These are phyloP conservation scores for Hymenoscyphus repandus DNA, from an alignment of 2,329 filamentous ascomycete genomes.

Conservation along the genomic window DNA sequence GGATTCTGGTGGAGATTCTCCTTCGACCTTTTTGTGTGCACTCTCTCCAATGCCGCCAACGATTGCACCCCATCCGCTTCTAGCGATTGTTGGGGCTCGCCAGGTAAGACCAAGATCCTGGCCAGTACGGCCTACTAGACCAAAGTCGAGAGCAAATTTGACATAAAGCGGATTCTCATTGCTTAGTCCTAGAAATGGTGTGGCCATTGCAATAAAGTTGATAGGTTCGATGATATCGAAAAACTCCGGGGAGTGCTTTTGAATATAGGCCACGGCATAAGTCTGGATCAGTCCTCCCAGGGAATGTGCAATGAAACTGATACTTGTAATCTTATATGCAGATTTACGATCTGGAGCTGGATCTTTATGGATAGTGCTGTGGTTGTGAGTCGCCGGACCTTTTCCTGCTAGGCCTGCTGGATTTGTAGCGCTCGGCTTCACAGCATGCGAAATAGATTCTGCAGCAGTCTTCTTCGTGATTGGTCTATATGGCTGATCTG, in stretches of 20 bases:
- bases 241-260: constrained; percentile 90
- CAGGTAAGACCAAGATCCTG: constrained; percentile 93
- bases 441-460: constrained; percentile 35
- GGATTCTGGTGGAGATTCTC: constrained; percentile 65
- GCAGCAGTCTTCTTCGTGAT: constrained; percentile 44
- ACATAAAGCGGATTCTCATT: constrained; percentile 98
- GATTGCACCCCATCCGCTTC: constrained; percentile 83
- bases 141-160: constrained; percentile 94
- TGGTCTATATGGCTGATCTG: constrained; percentile 84
- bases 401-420: constrained; percentile 34
- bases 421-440: constrained; percentile 31
- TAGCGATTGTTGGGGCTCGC: constrained; percentile 79
- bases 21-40: constrained; percentile 53
- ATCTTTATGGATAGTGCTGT: constrained; percentile 53
- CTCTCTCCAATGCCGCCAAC: constrained; percentile 75
- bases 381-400: constrained; percentile 48
- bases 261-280: constrained; percentile 92
- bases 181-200: constrained; percentile 84
- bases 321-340: constrained; percentile 82
- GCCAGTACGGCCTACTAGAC: constrained; percentile 89
- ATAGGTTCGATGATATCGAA: constrained; percentile 81
- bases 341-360: constrained; percentile 38
- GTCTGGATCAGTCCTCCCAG: constrained; percentile 86
- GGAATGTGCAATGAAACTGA: constrained; percentile 91
- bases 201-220: constrained; percentile 85